A percentile compares a stretch with the other conserved stretches of the same genome.
These are phyloP conservation scores for Pseudopyricularia javanii DNA, from an alignment of 2,329 filamentous ascomycete genomes.

Conservation along the genomic window DNA sequence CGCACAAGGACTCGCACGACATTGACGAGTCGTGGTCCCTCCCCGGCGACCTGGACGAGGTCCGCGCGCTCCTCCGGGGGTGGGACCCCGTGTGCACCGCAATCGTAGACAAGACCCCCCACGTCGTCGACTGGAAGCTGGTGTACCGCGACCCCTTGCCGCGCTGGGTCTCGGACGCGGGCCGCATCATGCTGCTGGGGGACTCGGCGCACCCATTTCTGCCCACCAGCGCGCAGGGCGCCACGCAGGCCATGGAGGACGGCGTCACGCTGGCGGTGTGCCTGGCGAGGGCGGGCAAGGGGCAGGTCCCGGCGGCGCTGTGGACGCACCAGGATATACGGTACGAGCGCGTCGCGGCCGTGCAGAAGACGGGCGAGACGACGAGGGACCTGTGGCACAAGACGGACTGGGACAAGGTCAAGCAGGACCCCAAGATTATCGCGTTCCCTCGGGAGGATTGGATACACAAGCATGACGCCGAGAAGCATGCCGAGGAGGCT, in stretches of 20 bases:
- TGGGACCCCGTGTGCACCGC: constrained; percentile 36
- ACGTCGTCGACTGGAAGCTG: constrained; percentile 31
- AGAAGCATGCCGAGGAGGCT: constrained; percentile 26
- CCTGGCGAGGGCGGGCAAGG: constrained; percentile 21
- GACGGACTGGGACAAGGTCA: constrained; percentile 36
- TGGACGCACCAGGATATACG: constrained; percentile 29
- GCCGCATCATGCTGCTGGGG: constrained; percentile 31
- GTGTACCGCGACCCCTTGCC: constrained; percentile 35
- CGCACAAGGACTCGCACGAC: constrained; percentile 38
- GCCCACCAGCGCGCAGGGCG: constrained; percentile 30
- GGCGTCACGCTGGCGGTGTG: constrained; percentile 34
- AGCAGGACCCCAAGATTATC: constrained; percentile 31
- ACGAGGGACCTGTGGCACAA: constrained; percentile 43
- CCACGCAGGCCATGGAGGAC: constrained; percentile 38
- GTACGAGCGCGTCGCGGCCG: constrained; percentile 31
- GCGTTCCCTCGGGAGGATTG: constrained; percentile 36
- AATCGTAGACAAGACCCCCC: constrained; percentile 33
- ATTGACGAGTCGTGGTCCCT: constrained; percentile 44
- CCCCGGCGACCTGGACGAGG: constrained; percentile 37
- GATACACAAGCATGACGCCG: constrained; percentile 38
- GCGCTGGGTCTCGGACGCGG: constrained; percentile 32
- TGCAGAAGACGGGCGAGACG: constrained; percentile 37
- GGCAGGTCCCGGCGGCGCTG: constrained; percentile 24
- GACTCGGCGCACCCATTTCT: constrained; percentile 38
- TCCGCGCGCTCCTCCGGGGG: constrained; percentile 33